These are phyloP conservation scores for Psidium friedrichsthalianum DNA, from an alignment of 345 rosid genomes.

Conservation along the genomic window DNA sequence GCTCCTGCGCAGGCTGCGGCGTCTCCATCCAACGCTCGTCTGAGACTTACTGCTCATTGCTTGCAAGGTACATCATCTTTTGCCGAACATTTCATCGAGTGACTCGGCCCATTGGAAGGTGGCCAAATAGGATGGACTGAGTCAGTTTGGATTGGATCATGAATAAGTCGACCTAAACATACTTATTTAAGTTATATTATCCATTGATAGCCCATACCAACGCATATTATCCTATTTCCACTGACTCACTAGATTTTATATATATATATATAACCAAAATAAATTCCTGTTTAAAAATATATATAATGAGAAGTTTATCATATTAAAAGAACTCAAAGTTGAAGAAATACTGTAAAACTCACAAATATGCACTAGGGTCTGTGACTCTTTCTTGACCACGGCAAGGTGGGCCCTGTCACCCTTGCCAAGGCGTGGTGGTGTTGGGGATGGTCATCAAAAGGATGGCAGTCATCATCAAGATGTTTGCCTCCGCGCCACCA, in stretches of 20 bases:
- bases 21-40: slow-evolving; percentile 63
- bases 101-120: not conserved
- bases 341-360: not conserved
- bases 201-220: not conserved
- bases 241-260: not conserved
- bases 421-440: not conserved
- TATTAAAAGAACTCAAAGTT: not conserved
- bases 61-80: slow-evolving; percentile 48
- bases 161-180: not conserved
- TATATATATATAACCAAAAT: not conserved
- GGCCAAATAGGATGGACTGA: not conserved
- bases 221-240: not conserved
- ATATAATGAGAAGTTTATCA: not conserved
- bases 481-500: not conserved
- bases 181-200: not conserved
- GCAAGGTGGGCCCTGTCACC: not conserved
- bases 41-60: slow-evolving; percentile 65
- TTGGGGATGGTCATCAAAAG: too few species aligned
- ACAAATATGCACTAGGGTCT: not conserved
- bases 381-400: not conserved
- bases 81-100: not conserved
- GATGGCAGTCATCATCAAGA: not conserved
- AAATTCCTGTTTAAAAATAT: not conserved
- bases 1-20: slow-evolving; percentile 57
- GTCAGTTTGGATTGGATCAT: not conserved